Conservation (phyloP, 1,139 yeast genomes). For the Candida mesenterica region DNA sequence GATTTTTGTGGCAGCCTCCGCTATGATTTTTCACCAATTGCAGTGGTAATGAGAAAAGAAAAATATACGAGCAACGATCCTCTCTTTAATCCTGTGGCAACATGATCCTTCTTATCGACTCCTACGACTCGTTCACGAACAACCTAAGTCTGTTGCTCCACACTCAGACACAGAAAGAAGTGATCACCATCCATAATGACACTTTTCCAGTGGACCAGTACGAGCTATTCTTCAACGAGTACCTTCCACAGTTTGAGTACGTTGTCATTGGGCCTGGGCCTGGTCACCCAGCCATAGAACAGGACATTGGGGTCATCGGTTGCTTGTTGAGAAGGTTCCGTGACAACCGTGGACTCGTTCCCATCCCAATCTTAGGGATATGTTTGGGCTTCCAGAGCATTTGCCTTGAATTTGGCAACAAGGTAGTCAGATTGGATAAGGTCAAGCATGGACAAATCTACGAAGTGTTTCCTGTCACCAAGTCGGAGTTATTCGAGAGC, state of each 20-base stretch:
- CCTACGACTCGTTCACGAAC: constrained; percentile 92
- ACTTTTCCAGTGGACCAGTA: constrained; percentile 42
- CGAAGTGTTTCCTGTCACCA: constrained; percentile 34
- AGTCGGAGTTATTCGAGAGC: constrained; percentile 35
- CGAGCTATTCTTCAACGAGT: constrained; percentile 33
- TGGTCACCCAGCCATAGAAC: constrained; percentile 68
- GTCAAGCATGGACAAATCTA: constrained; percentile 90
- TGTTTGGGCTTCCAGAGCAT: constrained; percentile 91
- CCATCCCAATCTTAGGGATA: constrained; percentile 79
- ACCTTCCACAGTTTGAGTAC: constrained; percentile 60
- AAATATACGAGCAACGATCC: too few relatives aligned
- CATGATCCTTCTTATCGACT: constrained; percentile 76
- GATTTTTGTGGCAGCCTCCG: background rate
- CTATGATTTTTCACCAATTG: background rate
- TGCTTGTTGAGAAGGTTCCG: constrained; percentile 40
- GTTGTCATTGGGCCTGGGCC: constrained; percentile 97
- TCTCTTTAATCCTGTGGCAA: too few relatives aligned
- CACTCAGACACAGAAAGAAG: constrained; percentile 51
- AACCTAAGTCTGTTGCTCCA: constrained; percentile 70
- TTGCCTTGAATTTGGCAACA: constrained; percentile 64
- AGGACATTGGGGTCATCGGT: constrained; percentile 77
- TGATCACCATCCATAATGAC: constrained; percentile 76
- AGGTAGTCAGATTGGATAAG: constrained; percentile 49
- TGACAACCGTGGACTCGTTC: constrained; percentile 9
- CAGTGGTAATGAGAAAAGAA: background rate